Evolutionary conservation across 2,329 filamentous ascomycete genomes (phyloP).

Genomic region (Thielaviopsis euricoi): DNA sequence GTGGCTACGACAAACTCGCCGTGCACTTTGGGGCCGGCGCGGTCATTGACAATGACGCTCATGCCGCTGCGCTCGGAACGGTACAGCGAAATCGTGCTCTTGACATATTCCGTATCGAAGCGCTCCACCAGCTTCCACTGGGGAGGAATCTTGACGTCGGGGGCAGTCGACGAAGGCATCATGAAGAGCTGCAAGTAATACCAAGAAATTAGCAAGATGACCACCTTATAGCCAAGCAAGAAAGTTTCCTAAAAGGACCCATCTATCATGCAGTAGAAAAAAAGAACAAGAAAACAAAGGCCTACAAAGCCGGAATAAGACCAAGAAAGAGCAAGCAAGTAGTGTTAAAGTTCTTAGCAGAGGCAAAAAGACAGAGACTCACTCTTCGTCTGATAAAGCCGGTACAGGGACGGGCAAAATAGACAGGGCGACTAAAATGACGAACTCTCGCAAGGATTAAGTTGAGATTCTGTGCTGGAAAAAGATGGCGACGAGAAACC

Average conservation of each 20-base stretch:
- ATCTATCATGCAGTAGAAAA: background rate
- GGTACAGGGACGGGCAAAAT: background rate
- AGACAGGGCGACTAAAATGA: background rate
- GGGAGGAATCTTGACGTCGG: slow-evolving; percentile 9
- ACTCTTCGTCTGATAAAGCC: background rate
- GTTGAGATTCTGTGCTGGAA: background rate
- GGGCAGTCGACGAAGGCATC: slow-evolving; percentile 2
- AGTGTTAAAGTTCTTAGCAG: background rate
- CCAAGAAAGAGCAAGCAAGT: background rate
- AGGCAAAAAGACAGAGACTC: background rate
- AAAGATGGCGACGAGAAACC: background rate
- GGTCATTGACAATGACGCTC: slow-evolving; percentile 82
- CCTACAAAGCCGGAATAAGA: background rate
- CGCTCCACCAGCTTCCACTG: slow-evolving; percentile 41
- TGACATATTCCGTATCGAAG: slow-evolving; percentile 81
- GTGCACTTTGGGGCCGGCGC: slow-evolving; percentile 84
- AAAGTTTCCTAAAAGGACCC: background rate
- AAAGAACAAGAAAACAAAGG: background rate
- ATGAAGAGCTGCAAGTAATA: background rate
- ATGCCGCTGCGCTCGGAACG: slow-evolving; percentile 88
- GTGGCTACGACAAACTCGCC: slow-evolving; percentile 93
- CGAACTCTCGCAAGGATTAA: background rate
- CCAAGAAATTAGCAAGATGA: background rate
- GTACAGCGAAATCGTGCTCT: slow-evolving; percentile 83
- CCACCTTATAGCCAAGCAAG: background rate